Base-by-base conservation (phyloP, 345 rosid genomes). In the Melaleuca quinquenervia region DNA sequence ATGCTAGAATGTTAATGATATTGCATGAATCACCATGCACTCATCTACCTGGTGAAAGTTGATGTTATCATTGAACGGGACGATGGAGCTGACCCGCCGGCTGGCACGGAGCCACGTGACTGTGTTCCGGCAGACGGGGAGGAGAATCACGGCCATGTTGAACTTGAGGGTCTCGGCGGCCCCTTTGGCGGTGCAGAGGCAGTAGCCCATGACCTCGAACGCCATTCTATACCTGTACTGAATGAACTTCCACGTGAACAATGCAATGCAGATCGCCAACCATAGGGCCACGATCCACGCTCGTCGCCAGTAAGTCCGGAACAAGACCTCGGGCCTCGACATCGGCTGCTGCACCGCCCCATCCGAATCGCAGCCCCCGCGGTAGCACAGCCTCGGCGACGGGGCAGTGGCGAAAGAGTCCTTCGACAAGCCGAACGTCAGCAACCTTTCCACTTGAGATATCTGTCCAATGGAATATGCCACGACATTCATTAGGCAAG, bases 91-190 rank as follows among this genome's bases (percentile, higher is more conserved):
- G 86, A 91, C 51, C 51, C 87, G 86, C 16, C 87, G 89, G 50
- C 88, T 90, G 83, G 87, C 86, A 36, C 95, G 91, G 11, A 93
- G 92, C 92, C 93, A 90, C 0, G 94, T 93, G 54, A 93, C 84
- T 0, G 94, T 87, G 84, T 91, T 92, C 49, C 95, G 92, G 83
- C 92, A 89, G 41, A 92, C 94, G 0, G 94, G 94, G 51, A 93
- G 92, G 29, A 93, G 91, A 51, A 93, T 89, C 6, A 92, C 74
- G 85, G 94, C 94, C 94, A 93, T 93, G 85, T 93, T 93, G 89
- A 92, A 85, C 83, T 93, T 93, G 20, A 93, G 88, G 13, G 94
- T 93, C 86, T 93, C 95, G 3, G 95, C 95, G 0, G 95, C 94
- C 60, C 95, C 95, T 45, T 93, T 93, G 45, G 95, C 94, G 1